Percentiles rank a stretch among this genome's conserved stretches.
These are phyloP conservation scores for Vanrija humicola DNA, from an alignment of 1,284 basidiomycete genomes.

Conservation along the genomic window DNA sequence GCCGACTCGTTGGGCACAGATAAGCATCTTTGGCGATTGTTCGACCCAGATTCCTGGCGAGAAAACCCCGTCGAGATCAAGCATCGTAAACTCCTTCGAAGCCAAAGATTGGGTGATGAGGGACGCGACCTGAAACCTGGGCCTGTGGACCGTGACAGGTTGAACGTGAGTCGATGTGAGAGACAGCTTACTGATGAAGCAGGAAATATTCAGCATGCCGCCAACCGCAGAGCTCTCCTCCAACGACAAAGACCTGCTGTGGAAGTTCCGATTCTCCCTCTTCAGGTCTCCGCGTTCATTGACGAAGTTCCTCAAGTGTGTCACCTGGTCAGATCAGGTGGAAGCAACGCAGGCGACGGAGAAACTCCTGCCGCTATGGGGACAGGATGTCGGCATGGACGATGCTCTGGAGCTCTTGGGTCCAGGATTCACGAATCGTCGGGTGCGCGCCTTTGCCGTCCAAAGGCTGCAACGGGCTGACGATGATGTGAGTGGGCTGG, in stretches of 20 bases:
- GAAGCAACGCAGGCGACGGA: conserved; percentile 98
- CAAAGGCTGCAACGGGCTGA: conserved; percentile 84
- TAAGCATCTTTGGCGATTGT: conserved; percentile 75
- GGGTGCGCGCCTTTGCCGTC: conserved; percentile 92
- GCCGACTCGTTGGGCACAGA: conserved; percentile 57
- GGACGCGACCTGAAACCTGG: conserved; percentile 96
- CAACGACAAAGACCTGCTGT: conserved; percentile 92
- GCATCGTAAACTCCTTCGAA: conserved; percentile 87
- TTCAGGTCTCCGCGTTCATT: conserved; percentile 68
- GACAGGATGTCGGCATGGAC: conserved; percentile 87
- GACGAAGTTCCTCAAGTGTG: conserved; percentile 97
- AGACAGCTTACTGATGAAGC: background rate
- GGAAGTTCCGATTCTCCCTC: conserved; percentile 98
- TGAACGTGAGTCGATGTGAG: conserved; percentile 62
- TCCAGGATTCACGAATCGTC: conserved; percentile 81
- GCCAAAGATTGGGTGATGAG: conserved; percentile 88
- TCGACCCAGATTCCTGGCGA: conserved; percentile 81
- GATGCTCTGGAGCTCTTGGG: conserved; percentile 94
- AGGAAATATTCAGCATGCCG: conserved; percentile 85
- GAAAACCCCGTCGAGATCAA: conserved; percentile 97
- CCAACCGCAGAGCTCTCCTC: conserved; percentile 83
- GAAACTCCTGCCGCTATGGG: conserved; percentile 89
- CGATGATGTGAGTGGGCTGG: conserved; percentile 69
- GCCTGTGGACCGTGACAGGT: conserved; percentile 86
- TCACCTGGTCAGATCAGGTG: conserved; percentile 91